These are phyloP conservation scores for Metarhizium album DNA, from an alignment of 2,329 filamentous ascomycete genomes.

Conservation along the genomic window DNA sequence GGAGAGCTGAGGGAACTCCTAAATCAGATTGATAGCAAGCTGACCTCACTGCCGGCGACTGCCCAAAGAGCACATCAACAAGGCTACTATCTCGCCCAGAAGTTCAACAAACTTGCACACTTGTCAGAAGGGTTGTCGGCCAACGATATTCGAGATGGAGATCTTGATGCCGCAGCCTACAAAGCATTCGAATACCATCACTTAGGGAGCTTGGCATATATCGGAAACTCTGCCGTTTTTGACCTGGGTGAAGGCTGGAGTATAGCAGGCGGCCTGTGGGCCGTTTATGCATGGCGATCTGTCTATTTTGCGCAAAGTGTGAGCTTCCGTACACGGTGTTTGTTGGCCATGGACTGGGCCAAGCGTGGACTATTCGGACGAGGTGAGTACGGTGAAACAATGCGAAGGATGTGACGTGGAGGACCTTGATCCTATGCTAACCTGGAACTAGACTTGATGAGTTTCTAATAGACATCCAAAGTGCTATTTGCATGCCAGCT, in stretches of 20 bases:
- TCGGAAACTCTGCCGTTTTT: conserved; percentile 94
- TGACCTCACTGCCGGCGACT: conserved; percentile 88
- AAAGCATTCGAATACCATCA: conserved; percentile 92
- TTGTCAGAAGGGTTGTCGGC: conserved; percentile 61
- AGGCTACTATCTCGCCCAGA: conserved; percentile 81
- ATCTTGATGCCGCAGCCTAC: conserved; percentile 85
- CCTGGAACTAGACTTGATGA: conserved; percentile 36
- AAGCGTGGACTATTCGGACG: conserved; percentile 91
- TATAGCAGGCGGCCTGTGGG: conserved; percentile 73
- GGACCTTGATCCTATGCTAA: not conserved
- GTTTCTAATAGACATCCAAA: conserved; percentile 25
- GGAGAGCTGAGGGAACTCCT: conserved; percentile 82
- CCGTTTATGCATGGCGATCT: conserved; percentile 91
- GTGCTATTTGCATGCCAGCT: not conserved
- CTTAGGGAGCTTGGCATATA: conserved; percentile 83
- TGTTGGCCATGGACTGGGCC: conserved; percentile 98
- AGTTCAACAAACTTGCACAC: conserved; percentile 84
- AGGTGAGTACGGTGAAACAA: conserved; percentile 48
- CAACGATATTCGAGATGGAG: conserved; percentile 79
- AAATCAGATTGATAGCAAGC: conserved; percentile 84
- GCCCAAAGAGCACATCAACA: conserved; percentile 96
- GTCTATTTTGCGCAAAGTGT: conserved; percentile 98
- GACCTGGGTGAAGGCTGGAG: conserved; percentile 72
- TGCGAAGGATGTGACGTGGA: not conserved
- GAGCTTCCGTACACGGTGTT: conserved; percentile 74